A percentile compares a stretch with the other conserved stretches of the same genome.
These are phyloP conservation scores for Metschnikowia arizonensis DNA, from an alignment of 805 yeast genomes.

Conservation along the genomic window DNA sequence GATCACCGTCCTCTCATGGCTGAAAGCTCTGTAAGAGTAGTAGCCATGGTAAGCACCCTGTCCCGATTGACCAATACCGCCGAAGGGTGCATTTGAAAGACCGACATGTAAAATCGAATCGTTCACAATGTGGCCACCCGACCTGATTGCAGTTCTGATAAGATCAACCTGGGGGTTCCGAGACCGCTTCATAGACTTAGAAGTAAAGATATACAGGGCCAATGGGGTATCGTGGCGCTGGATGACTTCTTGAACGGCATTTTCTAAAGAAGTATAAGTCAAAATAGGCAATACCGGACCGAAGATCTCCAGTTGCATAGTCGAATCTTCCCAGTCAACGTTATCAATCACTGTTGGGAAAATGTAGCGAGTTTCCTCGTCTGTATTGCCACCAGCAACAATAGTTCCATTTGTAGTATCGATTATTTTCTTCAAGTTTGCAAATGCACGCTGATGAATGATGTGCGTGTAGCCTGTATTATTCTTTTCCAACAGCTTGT, in stretches of 20 bases:
- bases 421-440: slow-evolving; percentile 44
- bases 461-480: slow-evolving; percentile 50
- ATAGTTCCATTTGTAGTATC: slow-evolving; percentile 49
- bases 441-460: slow-evolving; percentile 51
- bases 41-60: slow-evolving; percentile 78
- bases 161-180: slow-evolving; percentile 42
- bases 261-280: slow-evolving; percentile 43
- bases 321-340: slow-evolving; percentile 60
- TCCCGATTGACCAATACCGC: slow-evolving; percentile 87
- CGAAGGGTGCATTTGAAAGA: slow-evolving; percentile 71
- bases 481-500: slow-evolving; percentile 31
- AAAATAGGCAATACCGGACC: slow-evolving; percentile 83
- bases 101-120: slow-evolving; percentile 73
- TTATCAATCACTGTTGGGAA: slow-evolving; percentile 71
- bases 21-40: slow-evolving; percentile 58
- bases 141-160: slow-evolving; percentile 53
- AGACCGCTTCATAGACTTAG: slow-evolving; percentile 38
- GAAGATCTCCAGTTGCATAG: slow-evolving; percentile 76
- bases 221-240: slow-evolving; percentile 68
- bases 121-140: slow-evolving; percentile 69
- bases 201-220: slow-evolving; percentile 67
- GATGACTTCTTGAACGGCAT: slow-evolving; percentile 42
- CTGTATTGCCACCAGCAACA: slow-evolving; percentile 46
- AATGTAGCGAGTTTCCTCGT: slow-evolving; percentile 43
- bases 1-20: slow-evolving; percentile 67